These are phyloP conservation scores for Colletotrichum chlorophyti DNA, from an alignment of 2,329 filamentous ascomycete genomes.

Conservation along the genomic window DNA sequence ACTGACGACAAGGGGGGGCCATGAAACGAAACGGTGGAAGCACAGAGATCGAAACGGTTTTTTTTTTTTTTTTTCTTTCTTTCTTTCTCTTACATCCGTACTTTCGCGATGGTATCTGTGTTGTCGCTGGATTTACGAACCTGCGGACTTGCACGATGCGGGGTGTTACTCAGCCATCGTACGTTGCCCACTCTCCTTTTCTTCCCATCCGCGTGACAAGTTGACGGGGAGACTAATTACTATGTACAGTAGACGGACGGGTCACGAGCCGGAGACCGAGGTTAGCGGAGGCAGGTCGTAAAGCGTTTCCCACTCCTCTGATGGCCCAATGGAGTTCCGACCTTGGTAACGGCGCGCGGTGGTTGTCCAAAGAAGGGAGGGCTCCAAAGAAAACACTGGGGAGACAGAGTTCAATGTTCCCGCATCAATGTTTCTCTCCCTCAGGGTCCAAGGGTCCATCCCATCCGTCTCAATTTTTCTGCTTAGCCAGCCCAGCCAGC, in stretches of 20 bases:
- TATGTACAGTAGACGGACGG: no score
- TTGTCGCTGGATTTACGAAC: neutral
- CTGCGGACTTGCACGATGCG: neutral
- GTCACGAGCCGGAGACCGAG: no score
- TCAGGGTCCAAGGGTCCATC: conserved; percentile 22
- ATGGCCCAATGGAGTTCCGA: neutral
- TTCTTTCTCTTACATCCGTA: neutral
- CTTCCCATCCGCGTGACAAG: neutral
- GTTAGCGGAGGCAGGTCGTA: no score
- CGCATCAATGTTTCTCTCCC: neutral
- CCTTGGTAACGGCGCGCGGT: neutral
- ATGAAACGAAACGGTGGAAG: no score
- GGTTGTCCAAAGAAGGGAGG: no score
- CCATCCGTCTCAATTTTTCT: no score
- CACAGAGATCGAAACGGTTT: no score
- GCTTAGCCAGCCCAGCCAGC: neutral
- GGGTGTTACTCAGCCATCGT: neutral
- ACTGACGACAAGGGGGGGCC: no score
- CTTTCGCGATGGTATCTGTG: neutral
- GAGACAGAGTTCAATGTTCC: neutral
- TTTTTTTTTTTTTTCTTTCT: no score
- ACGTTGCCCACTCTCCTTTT: neutral
- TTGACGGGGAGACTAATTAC: neutral
- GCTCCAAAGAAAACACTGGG: no score
- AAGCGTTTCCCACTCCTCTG: neutral